Evolutionary conservation across 441 rosid genomes (phyloP).

Genomic region (Gossypium laxum): DNA sequence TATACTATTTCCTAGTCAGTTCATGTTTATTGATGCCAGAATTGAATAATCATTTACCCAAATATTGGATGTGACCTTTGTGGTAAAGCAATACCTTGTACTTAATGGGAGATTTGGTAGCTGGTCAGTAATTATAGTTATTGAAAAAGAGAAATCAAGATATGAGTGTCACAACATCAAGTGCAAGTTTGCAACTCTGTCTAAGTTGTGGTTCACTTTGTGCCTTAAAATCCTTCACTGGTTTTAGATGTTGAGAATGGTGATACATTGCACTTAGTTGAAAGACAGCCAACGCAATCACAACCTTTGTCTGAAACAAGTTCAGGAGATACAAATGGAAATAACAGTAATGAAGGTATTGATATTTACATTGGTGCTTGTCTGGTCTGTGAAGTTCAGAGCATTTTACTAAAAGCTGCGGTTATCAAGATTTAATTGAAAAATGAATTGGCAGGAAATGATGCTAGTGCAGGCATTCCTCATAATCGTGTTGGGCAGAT

Average conservation of each 20-base stretch:
- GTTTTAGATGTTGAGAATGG: conserved; percentile 82
- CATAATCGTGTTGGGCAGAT: conserved; percentile 58
- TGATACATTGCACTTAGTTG: conserved; percentile 79
- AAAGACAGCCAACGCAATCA: conserved; percentile 61
- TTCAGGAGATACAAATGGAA: conserved; percentile 40
- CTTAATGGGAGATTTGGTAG: neutral
- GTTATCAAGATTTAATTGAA: neutral
- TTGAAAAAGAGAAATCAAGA: neutral
- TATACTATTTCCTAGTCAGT: neutral
- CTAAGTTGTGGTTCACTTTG: conserved; percentile 11
- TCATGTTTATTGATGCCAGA: neutral
- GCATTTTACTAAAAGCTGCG: neutral
- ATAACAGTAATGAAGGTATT: conserved; percentile 39
- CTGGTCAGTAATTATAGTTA: neutral
- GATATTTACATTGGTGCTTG: conserved; percentile 11
- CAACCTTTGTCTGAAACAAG: conserved; percentile 45
- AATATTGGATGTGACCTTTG: neutral
- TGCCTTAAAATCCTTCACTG: conserved; percentile 32
- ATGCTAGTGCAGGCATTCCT: conserved; percentile 39
- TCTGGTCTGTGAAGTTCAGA: neutral
- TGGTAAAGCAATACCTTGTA: neutral
- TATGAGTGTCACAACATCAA: neutral
- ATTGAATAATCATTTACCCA: neutral
- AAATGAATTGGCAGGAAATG: conserved; percentile 38
- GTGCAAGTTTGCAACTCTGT: neutral